Conservation (phyloP, 768 basidiomycete species). For the Phylloporus scabripes region DNA sequence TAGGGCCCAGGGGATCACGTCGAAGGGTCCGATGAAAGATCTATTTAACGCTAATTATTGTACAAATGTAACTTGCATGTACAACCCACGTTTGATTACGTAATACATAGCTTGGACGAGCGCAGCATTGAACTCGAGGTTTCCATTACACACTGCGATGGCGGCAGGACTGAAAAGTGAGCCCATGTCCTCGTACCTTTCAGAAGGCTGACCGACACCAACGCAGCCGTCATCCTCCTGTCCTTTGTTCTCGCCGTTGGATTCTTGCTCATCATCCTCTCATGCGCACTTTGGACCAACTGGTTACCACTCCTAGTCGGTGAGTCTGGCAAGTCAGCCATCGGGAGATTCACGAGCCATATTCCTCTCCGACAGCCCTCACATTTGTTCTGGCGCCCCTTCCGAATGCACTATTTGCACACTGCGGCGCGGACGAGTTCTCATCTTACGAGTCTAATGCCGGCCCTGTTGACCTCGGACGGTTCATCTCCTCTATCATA, state of each 20-base stretch:
- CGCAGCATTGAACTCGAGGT: slow-evolving; percentile 7
- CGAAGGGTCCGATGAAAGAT: slow-evolving; percentile 22
- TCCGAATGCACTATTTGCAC: slow-evolving; percentile 91
- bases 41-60: not conserved
- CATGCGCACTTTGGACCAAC: slow-evolving; percentile 92
- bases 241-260: slow-evolving; percentile 97
- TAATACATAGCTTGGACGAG: slow-evolving; percentile 9
- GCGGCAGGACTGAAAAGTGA: slow-evolving; percentile 66
- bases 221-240: slow-evolving; percentile 85
- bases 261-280: slow-evolving; percentile 96
- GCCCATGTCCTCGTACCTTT: slow-evolving; percentile 13
- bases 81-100: slow-evolving; percentile 13
- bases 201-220: not conserved
- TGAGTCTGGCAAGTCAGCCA: slow-evolving; percentile 37
- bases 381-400: slow-evolving; percentile 94
- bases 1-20: slow-evolving; percentile 29
- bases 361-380: slow-evolving; percentile 49
- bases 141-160: slow-evolving; percentile 34
- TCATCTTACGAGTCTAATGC: slow-evolving; percentile 66
- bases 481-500: slow-evolving; percentile 86
- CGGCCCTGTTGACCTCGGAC: slow-evolving; percentile 82
- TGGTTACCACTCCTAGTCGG: slow-evolving; percentile 97
- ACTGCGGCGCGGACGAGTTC: slow-evolving; percentile 89
- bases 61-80: not conserved
- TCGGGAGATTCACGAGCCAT: not conserved